phyloP scores from a whole-genome alignment of 2,329 filamentous ascomycete genomes.

The Aspergillus japonicus region DNA sequence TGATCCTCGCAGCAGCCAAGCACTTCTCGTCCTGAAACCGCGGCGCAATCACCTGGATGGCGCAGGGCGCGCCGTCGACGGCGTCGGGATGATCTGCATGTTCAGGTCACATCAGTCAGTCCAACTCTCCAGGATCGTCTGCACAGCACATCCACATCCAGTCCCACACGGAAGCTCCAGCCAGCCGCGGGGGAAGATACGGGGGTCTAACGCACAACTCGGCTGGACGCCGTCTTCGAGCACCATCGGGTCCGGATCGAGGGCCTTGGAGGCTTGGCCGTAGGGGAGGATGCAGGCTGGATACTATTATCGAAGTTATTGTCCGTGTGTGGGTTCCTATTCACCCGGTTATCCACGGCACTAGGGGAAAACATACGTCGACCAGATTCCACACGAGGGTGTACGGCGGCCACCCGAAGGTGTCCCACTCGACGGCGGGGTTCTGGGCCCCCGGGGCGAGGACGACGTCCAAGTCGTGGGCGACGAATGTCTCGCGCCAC shows the following conservation, averaged over 20 bases:
- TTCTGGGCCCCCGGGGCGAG: conserved; percentile 51
- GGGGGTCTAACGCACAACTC: conserved; percentile 21
- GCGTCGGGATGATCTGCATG: conserved; percentile 41
- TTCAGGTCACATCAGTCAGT: conserved; percentile 4
- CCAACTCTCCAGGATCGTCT: neutral
- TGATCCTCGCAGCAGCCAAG: conserved; percentile 31
- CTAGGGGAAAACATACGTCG: conserved; percentile 43
- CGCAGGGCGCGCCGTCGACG: conserved; percentile 46
- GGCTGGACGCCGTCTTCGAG: conserved; percentile 33
- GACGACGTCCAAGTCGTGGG: conserved; percentile 51
- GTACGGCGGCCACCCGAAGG: conserved; percentile 39
- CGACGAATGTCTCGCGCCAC: conserved; percentile 46
- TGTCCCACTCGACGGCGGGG: conserved; percentile 55
- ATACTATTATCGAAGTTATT: too few species aligned
- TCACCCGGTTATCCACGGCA: too few species aligned
- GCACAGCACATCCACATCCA: too few species aligned
- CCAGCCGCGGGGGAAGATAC: too few species aligned
- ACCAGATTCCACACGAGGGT: conserved; percentile 54
- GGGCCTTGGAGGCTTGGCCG: conserved; percentile 41
- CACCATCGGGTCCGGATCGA: conserved; percentile 35
- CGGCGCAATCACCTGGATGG: conserved; percentile 49
- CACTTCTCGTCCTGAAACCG: conserved; percentile 52
- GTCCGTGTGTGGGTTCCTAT: too few species aligned
- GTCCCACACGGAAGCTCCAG: too few species aligned
- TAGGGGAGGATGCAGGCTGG: conserved; percentile 53